These are phyloP conservation scores for Fagopyrum tataricum DNA, from an alignment of 148 eudicot genomes.

Conservation along the genomic window DNA sequence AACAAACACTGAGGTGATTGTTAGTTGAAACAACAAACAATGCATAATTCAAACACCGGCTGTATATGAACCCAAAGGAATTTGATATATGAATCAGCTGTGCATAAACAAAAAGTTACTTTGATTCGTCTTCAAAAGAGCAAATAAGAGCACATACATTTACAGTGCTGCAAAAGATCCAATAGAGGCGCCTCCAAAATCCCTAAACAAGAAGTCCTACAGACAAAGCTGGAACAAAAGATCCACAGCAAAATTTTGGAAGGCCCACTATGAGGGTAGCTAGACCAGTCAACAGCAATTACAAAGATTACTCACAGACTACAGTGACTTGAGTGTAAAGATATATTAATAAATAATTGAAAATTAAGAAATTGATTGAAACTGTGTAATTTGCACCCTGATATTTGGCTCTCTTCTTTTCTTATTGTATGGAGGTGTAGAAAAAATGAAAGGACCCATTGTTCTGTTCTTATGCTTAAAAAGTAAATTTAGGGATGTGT, in stretches of 20 bases:
- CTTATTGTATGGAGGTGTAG: background rate
- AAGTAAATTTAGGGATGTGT: background rate
- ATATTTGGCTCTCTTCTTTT: background rate
- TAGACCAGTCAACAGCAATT: background rate
- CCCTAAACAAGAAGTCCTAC: background rate
- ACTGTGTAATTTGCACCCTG: background rate
- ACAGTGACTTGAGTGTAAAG: background rate
- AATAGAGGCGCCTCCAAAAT: background rate
- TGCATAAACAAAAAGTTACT: background rate
- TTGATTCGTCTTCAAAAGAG: background rate
- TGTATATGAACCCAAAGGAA: background rate
- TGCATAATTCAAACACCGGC: background rate
- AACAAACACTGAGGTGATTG: background rate
- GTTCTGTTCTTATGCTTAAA: background rate
- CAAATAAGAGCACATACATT: background rate
- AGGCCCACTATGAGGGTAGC: background rate
- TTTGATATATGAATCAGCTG: background rate
- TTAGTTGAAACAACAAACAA: background rate
- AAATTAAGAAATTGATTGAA: background rate
- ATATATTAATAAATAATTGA: background rate
- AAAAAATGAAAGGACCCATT: too few relatives aligned
- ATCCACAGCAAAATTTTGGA: background rate
- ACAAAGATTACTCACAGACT: background rate
- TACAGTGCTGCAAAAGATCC: constrained; percentile 1
- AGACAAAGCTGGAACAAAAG: background rate